Percentiles rank a stretch among this genome's conserved stretches.
Evolutionary conservation across 371 early-diverging fungal genomes (phyloP).

Genomic region (Scutellospora calospora): DNA sequence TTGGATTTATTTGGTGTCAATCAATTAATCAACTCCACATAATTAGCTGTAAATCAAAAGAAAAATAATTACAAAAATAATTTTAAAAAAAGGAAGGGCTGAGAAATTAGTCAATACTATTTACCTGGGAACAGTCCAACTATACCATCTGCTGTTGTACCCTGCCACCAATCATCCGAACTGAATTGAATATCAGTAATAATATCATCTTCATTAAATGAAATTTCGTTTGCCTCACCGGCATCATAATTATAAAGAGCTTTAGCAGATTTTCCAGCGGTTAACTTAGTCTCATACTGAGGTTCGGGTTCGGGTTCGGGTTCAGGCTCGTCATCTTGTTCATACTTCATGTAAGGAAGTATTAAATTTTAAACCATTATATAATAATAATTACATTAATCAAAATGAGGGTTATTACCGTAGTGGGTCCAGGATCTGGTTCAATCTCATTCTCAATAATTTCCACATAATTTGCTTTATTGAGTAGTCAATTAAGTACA

Average conservation of each 20-base stretch:
- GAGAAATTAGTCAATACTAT: conserved; percentile 36
- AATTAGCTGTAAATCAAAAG: conserved; percentile 57
- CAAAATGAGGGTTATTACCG: neutral
- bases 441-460: neutral
- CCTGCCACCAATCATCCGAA: conserved; percentile 95
- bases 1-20: neutral
- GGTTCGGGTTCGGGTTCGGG: conserved; percentile 14
- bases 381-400: neutral
- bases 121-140: conserved; percentile 84
- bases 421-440: neutral
- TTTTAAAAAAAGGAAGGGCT: neutral
- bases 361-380: neutral
- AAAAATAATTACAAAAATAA: conserved; percentile 1
- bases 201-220: conserved; percentile 78
- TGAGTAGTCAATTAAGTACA: neutral
- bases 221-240: conserved; percentile 88
- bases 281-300: conserved; percentile 28
- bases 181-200: conserved; percentile 84
- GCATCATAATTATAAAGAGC: conserved; percentile 90
- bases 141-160: conserved; percentile 62
- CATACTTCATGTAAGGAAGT: neutral
- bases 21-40: conserved; percentile 61
- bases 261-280: conserved; percentile 59
- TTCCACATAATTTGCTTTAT: conserved; percentile 39
- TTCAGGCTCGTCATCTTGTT: conserved; percentile 16